Evolutionary conservation across 129 eudicot genomes (phyloP).

Genomic region (Centrapalus pauciflorus): DNA sequence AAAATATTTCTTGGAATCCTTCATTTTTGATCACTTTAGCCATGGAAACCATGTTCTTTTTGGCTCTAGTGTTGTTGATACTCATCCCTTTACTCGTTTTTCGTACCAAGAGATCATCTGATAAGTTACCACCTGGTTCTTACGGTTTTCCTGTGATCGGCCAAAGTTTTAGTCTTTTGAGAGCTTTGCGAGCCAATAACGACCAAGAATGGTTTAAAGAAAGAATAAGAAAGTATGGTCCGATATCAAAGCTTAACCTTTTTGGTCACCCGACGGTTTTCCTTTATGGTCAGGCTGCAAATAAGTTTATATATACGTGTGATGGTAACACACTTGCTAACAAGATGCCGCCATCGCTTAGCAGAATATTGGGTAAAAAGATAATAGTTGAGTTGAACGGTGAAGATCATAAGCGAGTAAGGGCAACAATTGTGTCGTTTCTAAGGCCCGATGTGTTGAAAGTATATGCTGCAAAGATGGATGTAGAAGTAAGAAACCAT

Average conservation of each 20-base stretch:
- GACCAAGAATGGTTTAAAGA: neutral
- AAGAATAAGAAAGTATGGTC: constrained; percentile 15
- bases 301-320: constrained; percentile 18
- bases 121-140: constrained; percentile 10
- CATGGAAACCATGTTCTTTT: neutral
- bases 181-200: constrained; percentile 21
- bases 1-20: neutral
- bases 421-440: constrained; percentile 19
- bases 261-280: constrained; percentile 22
- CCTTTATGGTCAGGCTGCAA: constrained; percentile 31
- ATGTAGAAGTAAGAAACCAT: constrained; percentile 21
- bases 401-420: constrained; percentile 26
- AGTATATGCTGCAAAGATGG: constrained; percentile 19
- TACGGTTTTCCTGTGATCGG: constrained; percentile 18
- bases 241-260: constrained; percentile 18
- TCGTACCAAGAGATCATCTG: neutral
- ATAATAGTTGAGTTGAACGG: constrained; percentile 23
- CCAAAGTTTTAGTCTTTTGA: constrained; percentile 21
- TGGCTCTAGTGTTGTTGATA: neutral
- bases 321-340: constrained; percentile 11
- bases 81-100: constrained; percentile 9
- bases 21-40: neutral
- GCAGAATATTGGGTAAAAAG: constrained; percentile 19
- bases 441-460: constrained; percentile 14
- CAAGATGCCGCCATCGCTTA: neutral